Evolutionary conservation across 1,139 yeast genomes (phyloP).

Genomic region (Pichia sp.): DNA sequence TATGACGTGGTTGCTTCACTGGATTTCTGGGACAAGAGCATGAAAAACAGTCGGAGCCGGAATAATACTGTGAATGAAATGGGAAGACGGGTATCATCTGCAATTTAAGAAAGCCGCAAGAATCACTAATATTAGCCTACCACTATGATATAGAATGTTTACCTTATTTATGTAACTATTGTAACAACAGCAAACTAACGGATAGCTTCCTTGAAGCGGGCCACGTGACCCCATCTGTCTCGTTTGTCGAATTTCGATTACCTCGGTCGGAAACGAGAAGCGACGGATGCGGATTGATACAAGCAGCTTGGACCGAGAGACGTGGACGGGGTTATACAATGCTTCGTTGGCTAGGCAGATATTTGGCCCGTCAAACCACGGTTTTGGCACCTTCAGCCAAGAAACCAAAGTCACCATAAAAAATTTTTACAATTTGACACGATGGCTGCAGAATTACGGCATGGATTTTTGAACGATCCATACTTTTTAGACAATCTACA

Average conservation of each 20-base stretch:
- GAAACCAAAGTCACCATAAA: background rate
- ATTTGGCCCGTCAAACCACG: background rate
- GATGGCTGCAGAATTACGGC: constrained; percentile 27
- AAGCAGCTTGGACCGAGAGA: background rate
- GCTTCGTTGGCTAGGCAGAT: background rate
- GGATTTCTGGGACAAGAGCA: constrained; percentile 70
- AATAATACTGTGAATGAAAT: constrained; percentile 10
- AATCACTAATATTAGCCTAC: background rate
- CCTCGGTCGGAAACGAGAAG: background rate
- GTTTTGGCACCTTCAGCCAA: background rate
- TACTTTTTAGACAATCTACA: constrained; percentile 28
- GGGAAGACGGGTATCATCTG: constrained; percentile 2
- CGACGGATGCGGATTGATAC: background rate
- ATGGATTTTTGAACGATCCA: constrained; percentile 31
- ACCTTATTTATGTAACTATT: background rate
- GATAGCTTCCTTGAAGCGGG: background rate
- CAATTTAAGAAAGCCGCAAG: background rate
- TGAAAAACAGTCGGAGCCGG: constrained; percentile 23
- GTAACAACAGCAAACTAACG: background rate
- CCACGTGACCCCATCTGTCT: background rate
- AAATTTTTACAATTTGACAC: background rate
- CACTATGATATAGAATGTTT: background rate
- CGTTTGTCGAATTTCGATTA: background rate
- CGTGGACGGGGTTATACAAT: background rate
- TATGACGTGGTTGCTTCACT: constrained; percentile 86